Base-by-base conservation (phyloP, 768 basidiomycete species). In the Boletus pseudo-olivaceus region DNA sequence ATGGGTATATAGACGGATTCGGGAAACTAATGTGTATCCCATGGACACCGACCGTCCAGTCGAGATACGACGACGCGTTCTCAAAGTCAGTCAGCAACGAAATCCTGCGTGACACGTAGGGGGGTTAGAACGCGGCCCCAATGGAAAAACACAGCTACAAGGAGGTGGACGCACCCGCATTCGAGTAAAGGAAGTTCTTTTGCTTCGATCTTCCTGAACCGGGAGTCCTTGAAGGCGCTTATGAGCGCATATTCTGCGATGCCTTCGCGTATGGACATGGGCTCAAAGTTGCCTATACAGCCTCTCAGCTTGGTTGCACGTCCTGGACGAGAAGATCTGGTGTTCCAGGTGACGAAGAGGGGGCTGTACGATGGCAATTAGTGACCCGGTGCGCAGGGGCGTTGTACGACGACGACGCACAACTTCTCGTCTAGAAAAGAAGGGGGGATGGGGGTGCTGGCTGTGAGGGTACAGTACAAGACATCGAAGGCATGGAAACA, bases 301-400 rank as follows among this genome's bases (percentile, higher is more conserved):
- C 96, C 96, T 49, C 96, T 76, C 57, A 99, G 76, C 54, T 82
- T 78, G 42, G 83, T 77, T 20, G 80, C 68, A 54, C 82, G 80
- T 32, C 83, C 84, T 19, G 82, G 74, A 53, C 81, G 83, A 53
- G 77, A 78, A 32, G 82, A 77, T 55, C 80, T 81, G 42, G 82
- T 87, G 72, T 93, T 94, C 95, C 95, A 99, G 7, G 96, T 98
- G 32, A 98, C 93, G 71, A 99, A 99, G 51, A 99, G 77, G 12
- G 95, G 93, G 72, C 69, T 71, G 15, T 37, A 46, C 7, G 30
- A 37, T 30, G 35, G n/a, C 34, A 7, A 35, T 63, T 44, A 57
- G 58, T n/a, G 37, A 45, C 48, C 6, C 6, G n/a, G 33, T 52
- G 23, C 23, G 20, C 19, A 39, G 17, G 19, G 19, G 10, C 40